phyloP scores from a whole-genome alignment of 2,329 filamentous ascomycete genomes.

The Exophiala sideris region DNA sequence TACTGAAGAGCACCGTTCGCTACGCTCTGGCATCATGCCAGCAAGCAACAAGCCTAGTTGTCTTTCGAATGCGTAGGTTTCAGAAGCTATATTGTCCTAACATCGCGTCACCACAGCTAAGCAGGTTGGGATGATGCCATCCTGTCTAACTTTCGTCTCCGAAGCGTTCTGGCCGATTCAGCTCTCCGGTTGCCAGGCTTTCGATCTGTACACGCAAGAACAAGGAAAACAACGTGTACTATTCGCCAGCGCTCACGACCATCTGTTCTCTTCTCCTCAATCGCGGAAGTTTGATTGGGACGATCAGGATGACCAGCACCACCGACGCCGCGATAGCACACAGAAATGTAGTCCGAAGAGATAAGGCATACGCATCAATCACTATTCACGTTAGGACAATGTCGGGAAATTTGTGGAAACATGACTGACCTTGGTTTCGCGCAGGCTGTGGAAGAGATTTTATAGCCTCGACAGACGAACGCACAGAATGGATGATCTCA shows the following conservation, averaged over 20 bases:
- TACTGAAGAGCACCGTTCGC: too few relatives aligned
- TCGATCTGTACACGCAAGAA: too few relatives aligned
- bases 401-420: neutral
- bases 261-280: slow-evolving; percentile 11
- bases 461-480: slow-evolving; percentile 15
- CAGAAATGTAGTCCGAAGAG: slow-evolving; percentile 19
- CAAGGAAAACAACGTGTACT: neutral
- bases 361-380: slow-evolving; percentile 18
- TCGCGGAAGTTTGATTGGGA: slow-evolving; percentile 17
- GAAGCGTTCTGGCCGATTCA: too few relatives aligned
- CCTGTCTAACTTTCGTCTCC: too few relatives aligned
- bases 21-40: too few relatives aligned
- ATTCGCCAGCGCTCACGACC: slow-evolving; percentile 8
- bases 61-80: too few relatives aligned
- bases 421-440: slow-evolving; percentile 14
- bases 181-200: too few relatives aligned
- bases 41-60: too few relatives aligned
- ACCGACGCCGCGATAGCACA: slow-evolving; percentile 16
- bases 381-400: slow-evolving; percentile 10
- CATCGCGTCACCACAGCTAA: too few relatives aligned
- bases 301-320: slow-evolving; percentile 11
- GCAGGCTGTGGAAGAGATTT: slow-evolving; percentile 2
- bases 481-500: slow-evolving; percentile 7
- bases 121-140: too few relatives aligned
- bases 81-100: too few relatives aligned